Evolutionary conservation across 352 stramenopile species (phyloP), one percentile per base, ranked within the genome.

Genomic region (Phytophthora europaea): DNA sequence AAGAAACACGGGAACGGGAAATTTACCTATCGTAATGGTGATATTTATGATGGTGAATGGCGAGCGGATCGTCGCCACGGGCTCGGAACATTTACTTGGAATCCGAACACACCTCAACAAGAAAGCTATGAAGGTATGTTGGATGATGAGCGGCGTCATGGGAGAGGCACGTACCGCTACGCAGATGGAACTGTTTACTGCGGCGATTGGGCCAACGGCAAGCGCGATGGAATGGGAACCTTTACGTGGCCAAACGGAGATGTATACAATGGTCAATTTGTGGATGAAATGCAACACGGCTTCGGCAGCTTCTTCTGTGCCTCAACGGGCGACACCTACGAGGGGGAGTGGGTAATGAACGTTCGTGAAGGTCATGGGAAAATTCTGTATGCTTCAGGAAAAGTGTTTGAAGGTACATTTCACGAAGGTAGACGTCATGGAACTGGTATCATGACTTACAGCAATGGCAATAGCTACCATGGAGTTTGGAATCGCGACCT

Each of bases 401-500:
- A 97, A 52, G 65, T 85, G 1, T 98, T 98, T 75, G 80, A 92
- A 60, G 93, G 93, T 12, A 90, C 88, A 15, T 98, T 97, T 67
- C 79, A 89, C 45, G 70, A 91, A 38, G 94, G 94, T 4, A 75
- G 81, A 9, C 81, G 89, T 6, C 87, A 97, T 38, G 94, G 94
- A 20, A 33, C 79, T 1, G 94, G 93, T 0, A 71, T 94, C 33
- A 92, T 97, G 81, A 92, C 73, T 9, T 98, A 96, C 51, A 61
- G 70, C 0, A 90, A 95, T 56, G 91, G 92, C 22, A 96, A 96
- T 61, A 75, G 78, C 8, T 98, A 92, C 69, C 82, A 92, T 31
- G 95, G 95, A 6, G 77, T 91, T 22, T 99, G 94, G 94, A 85
- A 89, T 60, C 80, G 89, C 26, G 94, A 98, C 67, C 87, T 96